Conservation (phyloP, 2,329 filamentous ascomycete species). For the Lachnellula willkommii region DNA sequence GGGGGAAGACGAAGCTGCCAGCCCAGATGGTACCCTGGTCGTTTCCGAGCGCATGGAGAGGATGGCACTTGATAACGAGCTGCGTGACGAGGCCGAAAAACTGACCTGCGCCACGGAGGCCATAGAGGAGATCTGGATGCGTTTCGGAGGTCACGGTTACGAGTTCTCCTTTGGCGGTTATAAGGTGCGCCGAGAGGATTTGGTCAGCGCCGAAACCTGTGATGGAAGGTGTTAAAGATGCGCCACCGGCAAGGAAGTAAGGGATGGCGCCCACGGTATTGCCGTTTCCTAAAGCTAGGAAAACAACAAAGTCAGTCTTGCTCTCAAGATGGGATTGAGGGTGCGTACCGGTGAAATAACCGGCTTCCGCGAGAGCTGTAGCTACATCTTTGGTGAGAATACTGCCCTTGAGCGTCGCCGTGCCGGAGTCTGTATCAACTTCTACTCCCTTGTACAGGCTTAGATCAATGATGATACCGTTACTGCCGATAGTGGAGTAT, state of each 20-base stretch:
- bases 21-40: constrained; percentile 23
- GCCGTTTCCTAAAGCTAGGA: constrained; percentile 27
- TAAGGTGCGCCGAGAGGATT: constrained; percentile 25
- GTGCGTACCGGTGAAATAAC: not conserved
- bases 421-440: constrained; percentile 15
- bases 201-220: constrained; percentile 25
- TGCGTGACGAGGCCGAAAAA: constrained; percentile 31
- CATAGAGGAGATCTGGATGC: constrained; percentile 26
- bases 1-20: constrained; percentile 28
- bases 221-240: constrained; percentile 3
- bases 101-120: constrained; percentile 29
- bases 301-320: not conserved
- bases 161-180: constrained; percentile 25
- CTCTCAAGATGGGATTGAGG: not conserved
- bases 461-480: constrained; percentile 28
- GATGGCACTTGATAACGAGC: constrained; percentile 24
- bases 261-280: constrained; percentile 30
- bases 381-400: constrained; percentile 15
- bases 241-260: constrained; percentile 16
- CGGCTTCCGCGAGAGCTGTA: constrained; percentile 11
- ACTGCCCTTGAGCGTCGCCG: constrained; percentile 13
- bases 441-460: constrained; percentile 14
- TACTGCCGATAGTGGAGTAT: constrained; percentile 25
- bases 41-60: constrained; percentile 11
- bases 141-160: constrained; percentile 18